Conservation (phyloP, 2,329 filamentous ascomycete genomes). For the Fusarium concolor region DNA sequence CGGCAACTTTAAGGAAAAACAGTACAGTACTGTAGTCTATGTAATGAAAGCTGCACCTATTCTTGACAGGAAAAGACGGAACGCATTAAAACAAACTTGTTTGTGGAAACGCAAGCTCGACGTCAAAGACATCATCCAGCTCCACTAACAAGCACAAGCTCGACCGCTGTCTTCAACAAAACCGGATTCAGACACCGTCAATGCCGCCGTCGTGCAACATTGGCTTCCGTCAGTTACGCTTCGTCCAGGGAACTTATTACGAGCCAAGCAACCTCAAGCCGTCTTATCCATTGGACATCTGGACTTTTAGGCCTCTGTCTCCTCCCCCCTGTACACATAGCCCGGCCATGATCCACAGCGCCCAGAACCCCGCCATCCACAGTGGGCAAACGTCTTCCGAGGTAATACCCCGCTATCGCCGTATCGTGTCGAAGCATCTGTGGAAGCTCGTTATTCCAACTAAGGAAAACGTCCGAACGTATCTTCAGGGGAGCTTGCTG, state of each 20-base stretch:
- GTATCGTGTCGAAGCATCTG: conserved; percentile 41
- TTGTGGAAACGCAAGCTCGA: conserved; percentile 15
- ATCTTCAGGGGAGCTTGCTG: conserved; percentile 27
- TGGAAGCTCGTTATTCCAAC: conserved; percentile 46
- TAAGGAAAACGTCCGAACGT: conserved; percentile 39
- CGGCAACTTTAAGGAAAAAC: conserved; percentile 29
- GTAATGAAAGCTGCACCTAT: conserved; percentile 15
- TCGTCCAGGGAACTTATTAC: conserved; percentile 19
- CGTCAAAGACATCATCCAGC: conserved; percentile 39
- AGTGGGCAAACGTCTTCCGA: conserved; percentile 15
- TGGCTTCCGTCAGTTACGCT: conserved; percentile 30
- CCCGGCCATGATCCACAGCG: conserved; percentile 37
- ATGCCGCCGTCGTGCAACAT: conserved; percentile 26
- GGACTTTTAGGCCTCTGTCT: conserved; percentile 4
- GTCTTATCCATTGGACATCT: conserved; percentile 36
- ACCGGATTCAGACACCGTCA: conserved; percentile 34
- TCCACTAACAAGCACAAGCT: conserved; percentile 29
- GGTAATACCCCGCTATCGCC: conserved; percentile 45
- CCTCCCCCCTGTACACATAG: conserved; percentile 6
- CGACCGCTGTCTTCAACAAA: conserved; percentile 27
- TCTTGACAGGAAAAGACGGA: conserved; percentile 9
- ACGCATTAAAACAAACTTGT: conserved; percentile 29
- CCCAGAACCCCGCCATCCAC: conserved; percentile 36
- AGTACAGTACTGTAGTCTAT: too few relatives aligned
- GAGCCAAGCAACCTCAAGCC: conserved; percentile 15